phyloP scores from a whole-genome alignment of 2,329 filamentous ascomycete genomes.

The Cadophora luteo-olivacea region DNA sequence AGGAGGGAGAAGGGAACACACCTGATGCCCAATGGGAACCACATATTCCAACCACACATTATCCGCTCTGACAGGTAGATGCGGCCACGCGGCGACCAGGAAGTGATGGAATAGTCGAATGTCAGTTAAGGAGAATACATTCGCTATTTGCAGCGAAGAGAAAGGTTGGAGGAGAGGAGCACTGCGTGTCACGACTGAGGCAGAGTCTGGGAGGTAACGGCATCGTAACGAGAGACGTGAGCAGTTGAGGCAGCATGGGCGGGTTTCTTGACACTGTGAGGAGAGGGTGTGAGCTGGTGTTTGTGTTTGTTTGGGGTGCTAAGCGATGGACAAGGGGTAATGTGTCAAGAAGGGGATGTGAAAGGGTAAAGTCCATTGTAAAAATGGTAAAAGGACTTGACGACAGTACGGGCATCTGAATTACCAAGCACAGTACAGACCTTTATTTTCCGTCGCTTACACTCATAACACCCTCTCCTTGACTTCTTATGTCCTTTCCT shows the following conservation, averaged over 20 bases:
- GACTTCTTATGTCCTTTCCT: constrained; percentile 30
- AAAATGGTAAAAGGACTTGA: too few species aligned
- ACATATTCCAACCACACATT: constrained; percentile 71
- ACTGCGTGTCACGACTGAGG: neutral
- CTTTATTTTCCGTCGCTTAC: constrained; percentile 30
- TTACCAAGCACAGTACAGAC: too few species aligned
- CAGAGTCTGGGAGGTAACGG: constrained; percentile 15
- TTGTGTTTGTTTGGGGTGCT: neutral
- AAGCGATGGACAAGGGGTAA: too few species aligned
- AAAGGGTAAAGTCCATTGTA: too few species aligned
- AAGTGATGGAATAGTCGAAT: constrained; percentile 75
- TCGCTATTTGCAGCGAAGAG: constrained; percentile 11
- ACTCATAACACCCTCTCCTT: constrained; percentile 27
- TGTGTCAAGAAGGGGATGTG: too few species aligned
- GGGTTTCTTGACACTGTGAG: constrained; percentile 28
- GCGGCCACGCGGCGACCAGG: constrained; percentile 64
- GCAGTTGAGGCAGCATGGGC: constrained; percentile 23
- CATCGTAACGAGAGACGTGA: constrained; percentile 12
- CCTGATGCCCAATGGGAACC: constrained; percentile 65
- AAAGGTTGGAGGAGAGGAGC: neutral
- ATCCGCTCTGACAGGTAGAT: constrained; percentile 69
- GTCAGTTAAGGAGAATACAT: constrained; percentile 63
- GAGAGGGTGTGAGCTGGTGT: neutral
- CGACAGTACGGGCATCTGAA: too few species aligned
- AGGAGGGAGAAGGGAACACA: constrained; percentile 42